These are phyloP conservation scores for Aegilops tauschii DNA, from an alignment of 176 grass and related monocot genomes.

Conservation along the genomic window DNA sequence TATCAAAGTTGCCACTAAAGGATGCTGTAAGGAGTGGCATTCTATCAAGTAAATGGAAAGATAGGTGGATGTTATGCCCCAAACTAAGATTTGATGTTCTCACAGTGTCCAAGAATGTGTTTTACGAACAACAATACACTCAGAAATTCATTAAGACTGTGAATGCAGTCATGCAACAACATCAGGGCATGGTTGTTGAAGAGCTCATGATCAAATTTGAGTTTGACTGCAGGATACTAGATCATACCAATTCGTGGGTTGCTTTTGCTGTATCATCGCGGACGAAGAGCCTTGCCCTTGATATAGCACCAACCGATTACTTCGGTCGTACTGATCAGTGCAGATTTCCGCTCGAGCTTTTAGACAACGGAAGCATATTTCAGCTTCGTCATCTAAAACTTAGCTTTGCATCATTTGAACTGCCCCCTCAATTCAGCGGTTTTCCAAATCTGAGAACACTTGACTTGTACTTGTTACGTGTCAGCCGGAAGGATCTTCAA, in stretches of 20 bases:
- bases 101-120: background rate
- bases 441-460: background rate
- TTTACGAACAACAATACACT: background rate
- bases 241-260: constrained; percentile 9
- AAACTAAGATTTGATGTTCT: constrained; percentile 4
- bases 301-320: background rate
- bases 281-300: background rate
- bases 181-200: background rate
- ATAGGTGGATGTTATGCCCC: background rate
- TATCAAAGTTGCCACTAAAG: constrained; percentile 6
- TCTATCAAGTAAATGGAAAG: background rate
- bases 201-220: background rate
- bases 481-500: background rate
- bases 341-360: constrained; percentile 9
- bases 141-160: background rate
- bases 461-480: background rate
- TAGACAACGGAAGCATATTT: background rate
- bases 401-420: background rate
- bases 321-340: background rate
- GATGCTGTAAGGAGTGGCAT: background rate
- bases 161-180: background rate
- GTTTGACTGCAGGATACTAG: background rate
- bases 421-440: background rate
- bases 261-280: background rate
- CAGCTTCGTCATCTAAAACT: background rate